Evolutionary conservation across 257 asterid species (phyloP), one percentile per base, ranked within the genome.

Genomic region (Plantago elongata): DNA sequence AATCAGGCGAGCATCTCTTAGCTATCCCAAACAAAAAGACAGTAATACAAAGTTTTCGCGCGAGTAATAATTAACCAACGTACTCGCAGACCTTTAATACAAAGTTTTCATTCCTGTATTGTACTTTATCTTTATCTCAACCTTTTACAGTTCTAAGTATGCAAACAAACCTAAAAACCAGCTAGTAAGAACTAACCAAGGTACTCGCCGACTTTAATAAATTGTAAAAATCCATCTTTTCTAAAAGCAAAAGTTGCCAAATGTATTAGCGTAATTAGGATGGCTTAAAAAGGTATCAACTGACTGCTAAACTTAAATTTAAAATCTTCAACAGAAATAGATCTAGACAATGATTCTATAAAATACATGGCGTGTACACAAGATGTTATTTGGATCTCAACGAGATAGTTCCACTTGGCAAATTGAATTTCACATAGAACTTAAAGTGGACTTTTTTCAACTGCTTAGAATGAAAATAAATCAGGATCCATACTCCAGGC

Each of bases 1-100:
- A 51, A 34, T 67, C 44, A 46, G 13, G 66, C 57, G 52, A 72
- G 52, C 50, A 64, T 30, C 8, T 37, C 34, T 22, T 7, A n/a
- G 13, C 14, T 17, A 38, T 15, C 37, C 14, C 67, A 57, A 4
- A 48, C 49, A 63, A 14, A 48, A 61, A 27, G 8, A 42, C 30
- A 18, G 34, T 27, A 55, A 47, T 14, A 43, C 15, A 14, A 16
- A 17, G 40, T 49, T 43, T 14, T n/a, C 29, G 17, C 37, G 30
- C 46, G 37, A 40, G 45, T 12, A 37, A 52, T 10, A 48, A 46
- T 10, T 29, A n/a, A n/a, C n/a, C n/a, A n/a, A n/a, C n/a, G n/a
- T n/a, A n/a, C n/a, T n/a, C n/a, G n/a, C n/a, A n/a, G n/a, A n/a
- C n/a, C n/a, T n/a, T n/a, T 27, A 55, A 47, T 14, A 43, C 15